These are phyloP conservation scores for Chamaecrista fasciculata DNA, from an alignment of 306 rosid species.

Conservation along the genomic window DNA sequence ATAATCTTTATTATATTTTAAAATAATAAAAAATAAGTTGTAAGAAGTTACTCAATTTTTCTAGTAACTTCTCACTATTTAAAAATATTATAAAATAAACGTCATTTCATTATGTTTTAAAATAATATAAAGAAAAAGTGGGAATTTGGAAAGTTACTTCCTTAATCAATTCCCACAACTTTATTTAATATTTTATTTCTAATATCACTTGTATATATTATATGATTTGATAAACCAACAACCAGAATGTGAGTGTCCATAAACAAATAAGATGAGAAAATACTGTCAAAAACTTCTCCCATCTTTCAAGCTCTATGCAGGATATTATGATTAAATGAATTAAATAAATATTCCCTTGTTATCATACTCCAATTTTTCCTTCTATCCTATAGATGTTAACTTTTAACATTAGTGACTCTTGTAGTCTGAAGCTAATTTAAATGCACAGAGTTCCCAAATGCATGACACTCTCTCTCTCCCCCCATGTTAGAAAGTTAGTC, in stretches of 20 bases:
- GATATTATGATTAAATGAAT: constrained; percentile 3
- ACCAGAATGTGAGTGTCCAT: too few species aligned
- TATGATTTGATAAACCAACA: too few species aligned
- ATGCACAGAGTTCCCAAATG: background rate
- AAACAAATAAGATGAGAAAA: background rate
- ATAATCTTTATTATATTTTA: too few species aligned
- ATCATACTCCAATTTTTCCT: background rate
- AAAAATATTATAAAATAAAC: too few species aligned
- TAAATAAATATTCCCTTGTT: constrained; percentile 8
- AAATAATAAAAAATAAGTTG: background rate
- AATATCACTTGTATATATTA: too few species aligned
- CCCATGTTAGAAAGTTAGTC: background rate
- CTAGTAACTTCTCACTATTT: too few species aligned
- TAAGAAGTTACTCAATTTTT: too few species aligned
- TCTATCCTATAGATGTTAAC: background rate
- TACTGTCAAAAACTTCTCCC: constrained; percentile 2
- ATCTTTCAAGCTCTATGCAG: constrained; percentile 2
- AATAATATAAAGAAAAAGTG: too few species aligned
- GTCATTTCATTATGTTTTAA: too few species aligned
- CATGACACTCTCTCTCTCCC: background rate
- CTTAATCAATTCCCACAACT: too few species aligned
- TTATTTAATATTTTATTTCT: too few species aligned
- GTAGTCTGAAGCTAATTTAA: background rate
- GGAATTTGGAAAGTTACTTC: too few species aligned
- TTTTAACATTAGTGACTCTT: background rate